Evolutionary conservation across 1,284 basidiomycete species (phyloP), one percentile per base, ranked within the genome.

Genomic region (Ustilago sp.): DNA sequence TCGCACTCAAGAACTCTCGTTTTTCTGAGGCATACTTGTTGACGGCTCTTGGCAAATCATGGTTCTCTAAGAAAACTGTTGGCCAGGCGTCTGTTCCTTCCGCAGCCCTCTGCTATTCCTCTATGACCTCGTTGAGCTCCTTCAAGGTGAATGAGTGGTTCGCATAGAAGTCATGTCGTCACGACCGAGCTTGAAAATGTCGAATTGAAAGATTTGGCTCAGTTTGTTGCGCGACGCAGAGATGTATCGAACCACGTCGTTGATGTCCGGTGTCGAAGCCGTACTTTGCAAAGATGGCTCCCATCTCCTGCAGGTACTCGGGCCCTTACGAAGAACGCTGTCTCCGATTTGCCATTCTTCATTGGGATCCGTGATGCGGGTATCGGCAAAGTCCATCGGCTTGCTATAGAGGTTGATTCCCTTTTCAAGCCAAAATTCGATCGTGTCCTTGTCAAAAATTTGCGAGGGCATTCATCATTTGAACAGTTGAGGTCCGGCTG

Each of bases 401-500:
- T 83, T 83, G 66, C 69, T 74, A 57, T 74, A 77, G 52, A 83
- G 70, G 51, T 82, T 90, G 65, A 91, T 90, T 1, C 92, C 92
- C 62, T 90, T 88, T 65, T 91, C 89, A n/a, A 91, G 88, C 92
- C 92, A 93, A 86, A 92, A 93, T 31, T 87, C 85, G 89, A 93
- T 91, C 43, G 91, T 86, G 47, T 90, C 89, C 12, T 56, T 52
- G 86, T 89, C 23, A 23, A 90, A 13, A 93, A 38, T 17, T 31
- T 91, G 87, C 5, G 92, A 90, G 36, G 89, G 88, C 64, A 66
- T 31, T 71, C 74, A 0, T 88, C 88, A 80, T 92, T 91, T 38
- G 91, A 90, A 92, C 92, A 93, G 84, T 93, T 93, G 28, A 93
- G 86, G 83, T 93, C 93, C 0, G 92, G 93, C 87, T 93, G 93